A percentile compares a stretch with the other conserved stretches of the same genome.
Conservation (phyloP, 495 filamentous ascomycete genomes). For the Aspergillus biplanus region DNA sequence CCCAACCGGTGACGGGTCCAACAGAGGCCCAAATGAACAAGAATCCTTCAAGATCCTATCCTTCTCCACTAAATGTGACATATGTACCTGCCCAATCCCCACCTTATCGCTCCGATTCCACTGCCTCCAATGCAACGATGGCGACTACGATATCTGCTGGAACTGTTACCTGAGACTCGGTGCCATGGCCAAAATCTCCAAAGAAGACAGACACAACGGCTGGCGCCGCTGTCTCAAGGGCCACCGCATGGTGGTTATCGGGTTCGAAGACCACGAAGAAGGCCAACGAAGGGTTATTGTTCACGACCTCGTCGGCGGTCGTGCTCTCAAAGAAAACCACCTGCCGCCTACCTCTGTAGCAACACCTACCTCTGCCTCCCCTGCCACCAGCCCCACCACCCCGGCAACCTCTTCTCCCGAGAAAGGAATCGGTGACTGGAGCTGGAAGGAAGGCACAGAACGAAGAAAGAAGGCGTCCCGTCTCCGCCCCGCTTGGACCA, state of each 20-base stretch:
- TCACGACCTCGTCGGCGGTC: constrained; percentile 74
- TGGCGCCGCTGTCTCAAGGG: constrained; percentile 79
- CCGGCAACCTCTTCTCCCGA: constrained; percentile 31
- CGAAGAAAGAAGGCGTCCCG: constrained; percentile 54
- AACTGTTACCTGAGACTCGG: constrained; percentile 74
- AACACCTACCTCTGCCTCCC: constrained; percentile 24
- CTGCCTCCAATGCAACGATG: constrained; percentile 68
- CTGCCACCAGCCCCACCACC: constrained; percentile 17
- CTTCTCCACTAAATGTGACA: constrained; percentile 72
- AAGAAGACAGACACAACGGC: constrained; percentile 74
- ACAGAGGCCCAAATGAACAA: constrained; percentile 1
- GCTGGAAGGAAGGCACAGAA: constrained; percentile 53
- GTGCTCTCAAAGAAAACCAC: constrained; percentile 59
- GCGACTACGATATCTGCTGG: constrained; percentile 83
- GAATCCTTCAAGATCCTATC: constrained; percentile 60
- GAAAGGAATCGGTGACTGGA: constrained; percentile 45
- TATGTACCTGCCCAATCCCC: constrained; percentile 72
- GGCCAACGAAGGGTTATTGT: constrained; percentile 62
- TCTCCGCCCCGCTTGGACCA: constrained; percentile 24
- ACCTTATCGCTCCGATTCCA: constrained; percentile 71
- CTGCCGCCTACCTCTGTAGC: constrained; percentile 24
- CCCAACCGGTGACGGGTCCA: constrained; percentile 10
- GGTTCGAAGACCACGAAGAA: constrained; percentile 64
- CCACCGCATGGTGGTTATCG: constrained; percentile 85
- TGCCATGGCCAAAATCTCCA: constrained; percentile 59